phyloP scores from a whole-genome alignment of 176 grass and related monocot species.

The Eragrostis nindensis region DNA sequence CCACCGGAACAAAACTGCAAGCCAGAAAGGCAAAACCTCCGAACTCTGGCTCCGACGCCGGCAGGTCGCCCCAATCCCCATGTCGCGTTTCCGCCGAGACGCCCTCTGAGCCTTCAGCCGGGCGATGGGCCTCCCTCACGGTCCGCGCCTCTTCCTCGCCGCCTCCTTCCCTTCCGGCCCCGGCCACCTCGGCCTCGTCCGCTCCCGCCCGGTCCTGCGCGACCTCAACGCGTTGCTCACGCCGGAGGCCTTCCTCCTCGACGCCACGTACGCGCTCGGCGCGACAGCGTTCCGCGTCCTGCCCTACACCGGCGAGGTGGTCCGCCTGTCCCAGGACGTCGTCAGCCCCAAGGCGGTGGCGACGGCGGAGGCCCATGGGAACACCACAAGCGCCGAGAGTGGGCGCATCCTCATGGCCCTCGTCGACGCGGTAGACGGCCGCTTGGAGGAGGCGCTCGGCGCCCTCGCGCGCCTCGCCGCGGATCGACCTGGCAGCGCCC shows the following conservation, averaged over 20 bases:
- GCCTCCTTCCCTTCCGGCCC: background rate
- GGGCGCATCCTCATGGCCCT: background rate
- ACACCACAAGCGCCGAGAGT: background rate
- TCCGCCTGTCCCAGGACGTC: background rate
- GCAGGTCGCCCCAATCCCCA: background rate
- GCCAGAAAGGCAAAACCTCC: too few relatives aligned
- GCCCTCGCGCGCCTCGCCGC: background rate
- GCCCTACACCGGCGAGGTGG: background rate
- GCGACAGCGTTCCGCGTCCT: background rate
- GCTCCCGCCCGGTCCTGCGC: background rate
- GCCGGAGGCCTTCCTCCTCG: conserved; percentile 17
- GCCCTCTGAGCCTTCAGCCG: background rate
- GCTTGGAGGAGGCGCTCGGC: conserved; percentile 11
- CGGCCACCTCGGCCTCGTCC: conserved; percentile 16
- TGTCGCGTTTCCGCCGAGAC: background rate
- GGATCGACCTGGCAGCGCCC: background rate
- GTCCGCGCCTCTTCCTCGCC: background rate
- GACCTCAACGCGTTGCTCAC: background rate
- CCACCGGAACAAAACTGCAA: too few relatives aligned
- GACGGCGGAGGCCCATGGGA: background rate
- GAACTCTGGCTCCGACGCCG: too few relatives aligned
- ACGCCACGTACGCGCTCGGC: conserved; percentile 19
- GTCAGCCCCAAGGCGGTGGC: background rate
- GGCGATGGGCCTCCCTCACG: background rate
- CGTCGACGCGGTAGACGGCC: background rate